Evolutionary conservation across 352 stramenopile species (phyloP).

Genomic region (Globisporangium okanoganense): DNA sequence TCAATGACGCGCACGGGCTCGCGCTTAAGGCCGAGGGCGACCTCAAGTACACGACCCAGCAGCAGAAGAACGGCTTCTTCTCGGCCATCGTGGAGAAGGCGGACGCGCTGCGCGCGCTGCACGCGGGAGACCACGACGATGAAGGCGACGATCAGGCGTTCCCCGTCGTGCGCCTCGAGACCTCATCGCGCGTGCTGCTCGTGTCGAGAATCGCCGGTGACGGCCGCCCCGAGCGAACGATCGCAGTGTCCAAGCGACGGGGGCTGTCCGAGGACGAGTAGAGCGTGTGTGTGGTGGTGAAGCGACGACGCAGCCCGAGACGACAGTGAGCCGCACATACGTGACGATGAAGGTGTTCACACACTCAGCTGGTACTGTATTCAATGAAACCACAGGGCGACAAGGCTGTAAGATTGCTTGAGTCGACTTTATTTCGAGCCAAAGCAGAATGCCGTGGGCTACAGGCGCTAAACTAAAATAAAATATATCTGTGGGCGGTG

Average conservation of each 20-base stretch:
- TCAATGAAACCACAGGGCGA: too few relatives aligned
- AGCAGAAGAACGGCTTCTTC: conserved; percentile 73
- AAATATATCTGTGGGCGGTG: conserved; percentile 7
- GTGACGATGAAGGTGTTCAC: not conserved
- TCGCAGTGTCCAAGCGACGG: conserved; percentile 56
- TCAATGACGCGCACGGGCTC: conserved; percentile 75
- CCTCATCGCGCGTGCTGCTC: conserved; percentile 45
- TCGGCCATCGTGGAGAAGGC: conserved; percentile 66
- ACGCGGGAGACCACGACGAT: conserved; percentile 23
- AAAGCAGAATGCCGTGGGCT: not conserved
- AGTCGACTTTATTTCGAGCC: not conserved
- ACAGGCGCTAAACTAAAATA: conserved; percentile 6
- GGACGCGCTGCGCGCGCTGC: conserved; percentile 41
- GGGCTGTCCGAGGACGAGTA: conserved; percentile 23
- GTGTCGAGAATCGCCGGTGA: conserved; percentile 48
- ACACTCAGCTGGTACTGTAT: too few relatives aligned
- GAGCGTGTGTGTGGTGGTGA: conserved; percentile 2
- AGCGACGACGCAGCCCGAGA: not conserved
- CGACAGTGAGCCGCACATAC: not conserved
- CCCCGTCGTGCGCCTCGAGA: conserved; percentile 52
- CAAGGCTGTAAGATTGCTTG: not conserved
- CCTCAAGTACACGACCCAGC: conserved; percentile 39
- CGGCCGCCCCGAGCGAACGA: conserved; percentile 37
- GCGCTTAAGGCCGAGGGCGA: conserved; percentile 65
- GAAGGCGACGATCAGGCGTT: conserved; percentile 28